Evolutionary conservation across 2,329 filamentous ascomycete genomes (phyloP).

Genomic region (Xylariaceae sp.): DNA sequence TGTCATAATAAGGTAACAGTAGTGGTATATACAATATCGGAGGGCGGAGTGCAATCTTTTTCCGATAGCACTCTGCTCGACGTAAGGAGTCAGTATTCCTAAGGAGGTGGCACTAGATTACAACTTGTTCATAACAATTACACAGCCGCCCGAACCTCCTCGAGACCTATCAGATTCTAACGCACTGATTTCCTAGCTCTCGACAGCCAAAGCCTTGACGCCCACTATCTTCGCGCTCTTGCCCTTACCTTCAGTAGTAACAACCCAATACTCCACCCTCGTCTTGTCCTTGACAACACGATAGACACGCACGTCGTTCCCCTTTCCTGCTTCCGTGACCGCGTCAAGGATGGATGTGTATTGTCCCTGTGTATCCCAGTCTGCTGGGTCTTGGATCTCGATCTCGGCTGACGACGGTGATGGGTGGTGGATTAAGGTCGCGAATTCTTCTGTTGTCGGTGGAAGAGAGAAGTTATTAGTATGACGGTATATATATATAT

Average conservation of each 20-base stretch:
- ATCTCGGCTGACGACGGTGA: slow-evolving; percentile 53
- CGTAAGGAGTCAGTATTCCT: no score
- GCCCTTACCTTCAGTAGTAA: slow-evolving; percentile 57
- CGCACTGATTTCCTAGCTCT: no score
- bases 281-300: slow-evolving; percentile 59
- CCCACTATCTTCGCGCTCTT: slow-evolving; percentile 61
- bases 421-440: slow-evolving; percentile 59
- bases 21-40: no score
- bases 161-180: neutral
- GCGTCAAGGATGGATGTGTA: slow-evolving; percentile 68
- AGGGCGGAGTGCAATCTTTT: no score
- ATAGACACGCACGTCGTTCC: slow-evolving; percentile 72
- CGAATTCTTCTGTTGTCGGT: slow-evolving; percentile 70
- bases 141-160: no score
- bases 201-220: slow-evolving; percentile 71
- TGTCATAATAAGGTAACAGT: no score
- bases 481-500: no score
- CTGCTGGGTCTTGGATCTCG: slow-evolving; percentile 60
- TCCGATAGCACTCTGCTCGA: no score
- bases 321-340: slow-evolving; percentile 58
- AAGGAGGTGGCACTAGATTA: no score
- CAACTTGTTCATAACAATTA: no score
- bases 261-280: slow-evolving; percentile 74
- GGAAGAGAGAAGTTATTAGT: no score
- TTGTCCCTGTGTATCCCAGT: slow-evolving; percentile 70